These are phyloP conservation scores for Suhomyces wounanorum DNA, from an alignment of 1,139 yeast species.

Conservation along the genomic window DNA sequence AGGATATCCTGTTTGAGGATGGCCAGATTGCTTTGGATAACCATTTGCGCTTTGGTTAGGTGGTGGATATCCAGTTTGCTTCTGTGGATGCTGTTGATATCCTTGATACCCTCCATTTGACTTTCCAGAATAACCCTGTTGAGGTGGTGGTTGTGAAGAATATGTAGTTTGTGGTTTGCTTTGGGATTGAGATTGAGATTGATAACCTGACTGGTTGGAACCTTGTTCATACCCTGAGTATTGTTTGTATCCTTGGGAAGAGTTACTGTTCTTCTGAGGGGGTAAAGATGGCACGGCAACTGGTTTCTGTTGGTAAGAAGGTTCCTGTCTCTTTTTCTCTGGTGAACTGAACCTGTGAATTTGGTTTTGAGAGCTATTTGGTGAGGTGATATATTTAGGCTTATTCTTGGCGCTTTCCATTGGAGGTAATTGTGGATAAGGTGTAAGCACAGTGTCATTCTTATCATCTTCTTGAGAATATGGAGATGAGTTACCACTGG, in stretches of 20 bases:
- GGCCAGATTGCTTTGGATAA: background rate
- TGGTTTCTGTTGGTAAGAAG: slow-evolving; percentile 1
- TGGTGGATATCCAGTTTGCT: background rate
- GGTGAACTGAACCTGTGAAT: slow-evolving; percentile 19
- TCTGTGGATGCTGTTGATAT: slow-evolving; percentile 6
- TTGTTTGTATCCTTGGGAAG: slow-evolving; percentile 2
- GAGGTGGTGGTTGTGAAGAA: background rate
- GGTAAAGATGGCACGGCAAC: slow-evolving; percentile 12
- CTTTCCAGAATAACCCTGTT: background rate
- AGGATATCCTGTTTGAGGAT: slow-evolving; percentile 1
- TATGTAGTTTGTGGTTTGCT: background rate
- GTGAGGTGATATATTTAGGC: slow-evolving; percentile 40
- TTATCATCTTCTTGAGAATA: slow-evolving; percentile 18
- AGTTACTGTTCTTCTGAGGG: slow-evolving; percentile 3
- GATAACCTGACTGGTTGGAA: background rate
- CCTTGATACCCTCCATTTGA: slow-evolving; percentile 2
- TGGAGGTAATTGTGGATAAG: slow-evolving; percentile 17
- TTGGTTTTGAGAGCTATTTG: slow-evolving; percentile 38
- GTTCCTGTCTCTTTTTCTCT: slow-evolving; percentile 5
- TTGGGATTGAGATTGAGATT: slow-evolving; percentile 4
- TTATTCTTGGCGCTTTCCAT: slow-evolving; percentile 18
- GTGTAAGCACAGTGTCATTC: slow-evolving; percentile 6
- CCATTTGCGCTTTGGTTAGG: background rate
- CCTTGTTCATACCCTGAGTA: slow-evolving; percentile 1
- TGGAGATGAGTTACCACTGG: slow-evolving; percentile 23